Percentiles rank a stretch among this genome's conserved stretches.
Conservation (phyloP, 352 stramenopile species). For the Phytophthora citrophthora region DNA sequence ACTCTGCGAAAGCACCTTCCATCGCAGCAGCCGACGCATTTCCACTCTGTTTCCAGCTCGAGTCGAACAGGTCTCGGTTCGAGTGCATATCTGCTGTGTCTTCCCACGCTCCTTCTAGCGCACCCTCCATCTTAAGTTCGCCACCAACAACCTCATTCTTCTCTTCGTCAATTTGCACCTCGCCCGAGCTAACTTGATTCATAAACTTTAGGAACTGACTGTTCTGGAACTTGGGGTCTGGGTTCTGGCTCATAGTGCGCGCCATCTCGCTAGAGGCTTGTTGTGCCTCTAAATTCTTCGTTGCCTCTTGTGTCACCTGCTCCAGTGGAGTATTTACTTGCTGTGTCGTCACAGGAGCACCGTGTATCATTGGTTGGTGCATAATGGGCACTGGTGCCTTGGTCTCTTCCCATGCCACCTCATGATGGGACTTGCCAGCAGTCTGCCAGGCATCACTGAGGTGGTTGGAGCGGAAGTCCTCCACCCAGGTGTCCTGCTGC, state of each 20-base stretch:
- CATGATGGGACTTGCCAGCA: conserved; percentile 61
- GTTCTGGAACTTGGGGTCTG: conserved; percentile 82
- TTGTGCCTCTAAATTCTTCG: conserved; percentile 47
- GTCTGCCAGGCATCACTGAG: conserved; percentile 72
- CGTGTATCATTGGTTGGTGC: conserved; percentile 42
- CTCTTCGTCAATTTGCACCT: conserved; percentile 81
- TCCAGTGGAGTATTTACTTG: conserved; percentile 34
- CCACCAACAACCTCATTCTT: conserved; percentile 70
- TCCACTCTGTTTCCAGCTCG: conserved; percentile 52
- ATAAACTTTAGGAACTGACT: conserved; percentile 91
- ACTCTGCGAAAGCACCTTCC: conserved; percentile 61
- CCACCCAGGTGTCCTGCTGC: conserved; percentile 66
- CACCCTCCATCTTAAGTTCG: conserved; percentile 50
- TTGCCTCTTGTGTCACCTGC: conserved; percentile 32
- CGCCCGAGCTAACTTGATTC: conserved; percentile 75
- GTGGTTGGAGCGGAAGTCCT: conserved; percentile 66
- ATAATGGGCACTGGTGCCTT: conserved; percentile 51
- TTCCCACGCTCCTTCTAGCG: conserved; percentile 71
- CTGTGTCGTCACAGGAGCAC: conserved; percentile 10
- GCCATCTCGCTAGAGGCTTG: conserved; percentile 74
- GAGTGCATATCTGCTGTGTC: conserved; percentile 52
- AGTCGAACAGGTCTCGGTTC: conserved; percentile 71
- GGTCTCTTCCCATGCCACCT: conserved; percentile 69
- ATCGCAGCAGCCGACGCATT: conserved; percentile 39
- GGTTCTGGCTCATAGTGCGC: conserved; percentile 79